Base-by-base conservation (phyloP, 106 monocot species). In the Acanthochlamys bracteata region DNA sequence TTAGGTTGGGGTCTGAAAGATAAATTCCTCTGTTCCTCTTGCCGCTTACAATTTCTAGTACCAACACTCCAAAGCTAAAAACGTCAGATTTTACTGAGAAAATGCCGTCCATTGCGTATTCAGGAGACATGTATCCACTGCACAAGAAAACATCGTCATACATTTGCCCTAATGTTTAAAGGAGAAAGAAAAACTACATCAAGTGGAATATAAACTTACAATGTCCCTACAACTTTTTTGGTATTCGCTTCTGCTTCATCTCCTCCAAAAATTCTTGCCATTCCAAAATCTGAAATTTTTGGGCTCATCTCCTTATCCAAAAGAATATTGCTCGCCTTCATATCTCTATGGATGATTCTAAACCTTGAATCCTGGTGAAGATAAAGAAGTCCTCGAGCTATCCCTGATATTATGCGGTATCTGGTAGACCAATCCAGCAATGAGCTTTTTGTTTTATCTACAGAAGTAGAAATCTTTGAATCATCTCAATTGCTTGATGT, bases 241-340 rank as follows among this genome's bases (percentile, higher is more conserved):
- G 75, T 75, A 10, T 72, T 71, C 0, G 14, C 57, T 27, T 53
- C 64, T 19, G 53, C 27, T 17, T 68, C 68, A 53, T 76, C 71
- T 10, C 51, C 43, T 26, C 21, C 47, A 45, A 76, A 81, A 46
- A 81, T 63, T 65, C 76, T 76, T 0, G 81, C 81, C 60, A 72
- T 65, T 1, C 81, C 81, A 45, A 81, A 81, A 25, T 80, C 75
- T 33, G 80, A 80, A 53, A 80, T 80, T 41, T 74, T 75, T 1
- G 80, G 80, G 40, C 71, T 75, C 80, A 80, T 71, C 2, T 63
- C 69, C n/a, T 56, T 56, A 51, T 80, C 80, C 0, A 71, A 67
- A 41, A 80, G 75, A 26, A 80, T 63, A 6, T 33, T 33, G 33
- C 33, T 33, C 33, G 33, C 33, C 33, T 33, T 33, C 33, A 33